Evolutionary conservation across 2,329 filamentous ascomycete species (phyloP), one percentile per base, ranked within the genome.

Genomic region (Teratosphaeria pseudoeucalypti): DNA sequence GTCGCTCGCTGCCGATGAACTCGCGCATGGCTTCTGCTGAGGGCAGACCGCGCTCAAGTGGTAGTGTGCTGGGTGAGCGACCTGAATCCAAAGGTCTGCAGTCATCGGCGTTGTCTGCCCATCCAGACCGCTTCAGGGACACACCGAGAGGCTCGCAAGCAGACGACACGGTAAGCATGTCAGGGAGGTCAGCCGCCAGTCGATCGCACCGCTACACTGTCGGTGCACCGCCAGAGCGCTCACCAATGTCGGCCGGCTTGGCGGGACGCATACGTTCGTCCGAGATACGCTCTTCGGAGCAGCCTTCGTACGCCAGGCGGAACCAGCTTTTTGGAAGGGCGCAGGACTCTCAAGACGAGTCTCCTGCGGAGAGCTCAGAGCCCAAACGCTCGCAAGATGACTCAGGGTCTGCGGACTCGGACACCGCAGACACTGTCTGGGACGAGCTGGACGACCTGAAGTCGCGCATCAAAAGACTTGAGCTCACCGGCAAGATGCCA

Each of bases 371-470:
- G 72, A 73, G 70, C 47, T 68, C 71, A 9, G 79, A 80, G 53
- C 71, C 52, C 76, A 82, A 60, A 75, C 73, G 19, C 66, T 78
- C 32, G 86, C 57, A 92, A 39, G 55, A 65, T 9, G 72, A 71
- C 34, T 71, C 90, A 0, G 90, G 94, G 67, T 97, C 94, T 0
- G 92, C 88, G 0, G 81, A 88, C 37, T 97, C 94, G 0, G 94
- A 90, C 0, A 91, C 87, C 1, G 90, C 90, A 1, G 90, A 92
- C 12, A 96, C 91, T 0, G 90, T 99, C 2, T 99, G 94, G 94
- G 94, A 97, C 71, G 94, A 99, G 74, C 77, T 99, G 32, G 94
- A 97, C 67, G 94, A 97, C 64, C 77, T 99, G 54, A 97, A 97
- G 73, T 94, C 90, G 49, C 85, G 94, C 34, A 96, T 99, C 67